Conservation (phyloP, 139 green algal genomes). For the Haematococcus lacustris region DNA sequence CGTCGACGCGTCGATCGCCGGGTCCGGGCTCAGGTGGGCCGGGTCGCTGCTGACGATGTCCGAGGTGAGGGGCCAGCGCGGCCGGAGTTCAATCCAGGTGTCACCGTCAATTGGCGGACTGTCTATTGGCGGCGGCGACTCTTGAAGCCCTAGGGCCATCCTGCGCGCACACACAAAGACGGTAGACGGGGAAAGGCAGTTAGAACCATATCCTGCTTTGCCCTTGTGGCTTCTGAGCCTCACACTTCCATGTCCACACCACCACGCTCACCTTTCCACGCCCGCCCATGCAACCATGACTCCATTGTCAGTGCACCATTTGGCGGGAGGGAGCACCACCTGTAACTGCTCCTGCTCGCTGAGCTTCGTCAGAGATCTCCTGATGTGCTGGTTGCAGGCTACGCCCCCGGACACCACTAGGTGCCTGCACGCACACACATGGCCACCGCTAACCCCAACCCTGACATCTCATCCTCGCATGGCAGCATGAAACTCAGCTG, state of each 20-base stretch:
- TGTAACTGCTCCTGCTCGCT: constrained; percentile 14
- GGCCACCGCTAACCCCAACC: too few species aligned
- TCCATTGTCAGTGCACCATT: constrained; percentile 95
- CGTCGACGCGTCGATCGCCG: neutral
- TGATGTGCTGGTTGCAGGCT: constrained; percentile 77
- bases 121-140: constrained; percentile 16
- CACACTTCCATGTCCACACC: constrained; percentile 4
- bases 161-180: neutral
- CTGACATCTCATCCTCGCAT: too few species aligned
- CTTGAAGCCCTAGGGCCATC: constrained; percentile 29
- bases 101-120: constrained; percentile 15
- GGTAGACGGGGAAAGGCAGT: neutral
- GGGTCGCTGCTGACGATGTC: neutral
- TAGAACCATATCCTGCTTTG: neutral
- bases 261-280: constrained; percentile 55
- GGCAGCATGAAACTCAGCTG: too few species aligned
- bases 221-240: too few species aligned
- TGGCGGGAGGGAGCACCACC: constrained; percentile 56
- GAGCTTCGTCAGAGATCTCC: constrained; percentile 33
- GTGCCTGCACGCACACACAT: constrained; percentile 7
- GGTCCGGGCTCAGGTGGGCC: neutral
- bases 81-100: constrained; percentile 74
- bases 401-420: constrained; percentile 94
- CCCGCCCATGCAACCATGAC: constrained; percentile 97
- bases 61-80: constrained; percentile 77